Evolutionary conservation across 2,329 filamentous ascomycete genomes (phyloP), one percentile per base, ranked within the genome.

Genomic region (Xylaria sp.): DNA sequence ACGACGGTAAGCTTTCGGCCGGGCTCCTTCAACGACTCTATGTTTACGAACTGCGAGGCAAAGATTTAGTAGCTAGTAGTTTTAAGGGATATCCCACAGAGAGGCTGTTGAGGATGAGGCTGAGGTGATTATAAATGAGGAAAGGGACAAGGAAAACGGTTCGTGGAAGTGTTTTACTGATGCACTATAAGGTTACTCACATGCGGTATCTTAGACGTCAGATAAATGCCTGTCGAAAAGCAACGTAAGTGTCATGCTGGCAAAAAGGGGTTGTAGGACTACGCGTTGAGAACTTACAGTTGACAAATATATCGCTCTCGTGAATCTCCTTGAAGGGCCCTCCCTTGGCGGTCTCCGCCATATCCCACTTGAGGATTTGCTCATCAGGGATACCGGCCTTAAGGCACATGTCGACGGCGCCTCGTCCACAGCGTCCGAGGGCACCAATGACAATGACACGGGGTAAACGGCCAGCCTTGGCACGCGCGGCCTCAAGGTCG

Each of bases 391-490:
- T 86, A 66, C 94, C 94, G 15, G 90, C 91, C 81, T 91, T 90
- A 74, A 89, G 84, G 80, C 92, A 93, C 68, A 95, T 85, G 75
- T 97, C 92, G 46, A 95, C 90, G 23, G 94, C 94, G 70, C 95
- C 95, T 55, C 87, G 89, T 65, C 94, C 94, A 78, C 94, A 98
- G 73, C 94, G 90, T 49, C 92, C 91, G n/a, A 92, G 85, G 1
- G 89, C 93, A 72, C 95, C 95, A 72, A 98, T 95, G 62, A 98
- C 90, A 69, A 98, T 88, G 69, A 94, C 89, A 71, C 88, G 88
- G 4, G 94, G 94, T 75, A 87, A 83, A 72, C 85, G 86, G 58
- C 92, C 92, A 10, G 86, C 86, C 78, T 92, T 90, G 33, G 81
- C 80, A 77, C 88, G 88, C 76, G 90, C 92, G 36, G 86, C 84